phyloP scores from a whole-genome alignment of 768 basidiomycete species.

The Coprinellus micaceus region DNA sequence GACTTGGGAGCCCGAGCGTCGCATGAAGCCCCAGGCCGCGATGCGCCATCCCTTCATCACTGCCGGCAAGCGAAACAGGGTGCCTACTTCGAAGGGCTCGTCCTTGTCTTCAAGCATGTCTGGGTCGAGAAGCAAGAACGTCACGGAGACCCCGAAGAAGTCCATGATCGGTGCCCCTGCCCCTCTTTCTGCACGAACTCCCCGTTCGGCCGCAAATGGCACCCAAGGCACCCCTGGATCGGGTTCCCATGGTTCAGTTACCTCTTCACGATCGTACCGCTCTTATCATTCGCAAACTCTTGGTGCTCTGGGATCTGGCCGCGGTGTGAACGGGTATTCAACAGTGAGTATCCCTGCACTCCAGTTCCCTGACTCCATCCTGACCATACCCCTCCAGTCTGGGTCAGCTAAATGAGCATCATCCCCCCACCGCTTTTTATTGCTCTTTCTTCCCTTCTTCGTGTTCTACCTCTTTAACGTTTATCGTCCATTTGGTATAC shows the following conservation, averaged over 20 bases:
- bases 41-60: constrained; percentile 88
- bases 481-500: not conserved
- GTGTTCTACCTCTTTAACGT: constrained; percentile 2
- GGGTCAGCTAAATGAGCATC: constrained; percentile 34
- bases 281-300: constrained; percentile 66
- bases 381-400: constrained; percentile 27
- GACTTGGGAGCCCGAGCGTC: constrained; percentile 96
- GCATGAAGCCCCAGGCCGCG: constrained; percentile 91
- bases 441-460: constrained; percentile 5
- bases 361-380: constrained; percentile 4
- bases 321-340: constrained; percentile 68
- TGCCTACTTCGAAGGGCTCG: constrained; percentile 48
- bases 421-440: not conserved
- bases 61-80: constrained; percentile 52
- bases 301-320: constrained; percentile 73
- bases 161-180: constrained; percentile 87
- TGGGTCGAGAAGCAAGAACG: constrained; percentile 49
- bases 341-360: constrained; percentile 44
- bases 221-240: constrained; percentile 55
- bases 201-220: constrained; percentile 48
- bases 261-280: constrained; percentile 65
- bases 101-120: constrained; percentile 56
- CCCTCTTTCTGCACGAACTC: constrained; percentile 74
- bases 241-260: constrained; percentile 50
- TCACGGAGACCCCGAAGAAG: constrained; percentile 78